Percentiles rank a stretch among this genome's conserved stretches.
These are phyloP conservation scores for Escovopsis weberi DNA, from an alignment of 2,329 filamentous ascomycete genomes.

Conservation along the genomic window DNA sequence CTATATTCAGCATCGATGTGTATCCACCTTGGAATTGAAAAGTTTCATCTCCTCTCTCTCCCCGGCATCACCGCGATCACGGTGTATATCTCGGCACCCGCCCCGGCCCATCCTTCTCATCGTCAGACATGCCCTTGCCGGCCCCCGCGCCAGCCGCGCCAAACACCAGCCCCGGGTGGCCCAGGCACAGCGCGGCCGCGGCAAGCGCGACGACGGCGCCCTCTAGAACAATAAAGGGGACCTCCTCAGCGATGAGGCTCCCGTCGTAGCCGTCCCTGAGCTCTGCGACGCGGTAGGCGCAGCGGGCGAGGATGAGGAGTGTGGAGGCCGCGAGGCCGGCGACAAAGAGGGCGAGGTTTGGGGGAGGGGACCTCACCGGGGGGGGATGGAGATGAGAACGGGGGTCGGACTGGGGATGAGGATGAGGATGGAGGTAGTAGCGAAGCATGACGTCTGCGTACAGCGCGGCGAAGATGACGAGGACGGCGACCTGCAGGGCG, in stretches of 20 bases:
- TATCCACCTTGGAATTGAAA: too few relatives aligned
- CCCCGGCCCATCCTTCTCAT: background rate
- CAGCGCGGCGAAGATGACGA: slow-evolving; percentile 34
- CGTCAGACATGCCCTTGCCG: slow-evolving; percentile 5
- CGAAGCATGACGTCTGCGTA: slow-evolving; percentile 37
- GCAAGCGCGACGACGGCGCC: slow-evolving; percentile 26
- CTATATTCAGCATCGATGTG: too few relatives aligned
- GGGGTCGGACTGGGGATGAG: too few relatives aligned
- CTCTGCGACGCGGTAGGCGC: slow-evolving; percentile 51
- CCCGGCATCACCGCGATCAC: too few relatives aligned
- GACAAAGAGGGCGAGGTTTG: slow-evolving; percentile 28
- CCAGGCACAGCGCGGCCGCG: slow-evolving; percentile 21
- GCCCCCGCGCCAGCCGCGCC: slow-evolving; percentile 7
- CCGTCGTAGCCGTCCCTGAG: slow-evolving; percentile 48
- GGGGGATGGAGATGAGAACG: too few relatives aligned
- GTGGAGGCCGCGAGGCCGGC: slow-evolving; percentile 38
- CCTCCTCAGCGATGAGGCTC: slow-evolving; percentile 36
- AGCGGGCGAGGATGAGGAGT: slow-evolving; percentile 45
- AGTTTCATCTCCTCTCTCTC: too few relatives aligned
- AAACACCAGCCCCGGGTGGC: slow-evolving; percentile 28
- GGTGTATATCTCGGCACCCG: too few relatives aligned
- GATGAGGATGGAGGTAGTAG: slow-evolving; percentile 13
- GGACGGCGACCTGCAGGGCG: slow-evolving; percentile 41
- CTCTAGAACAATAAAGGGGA: slow-evolving; percentile 39
- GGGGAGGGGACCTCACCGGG: too few relatives aligned